Conservation (phyloP, 1,284 basidiomycete genomes). For the Ustilago vetiveriae region DNA sequence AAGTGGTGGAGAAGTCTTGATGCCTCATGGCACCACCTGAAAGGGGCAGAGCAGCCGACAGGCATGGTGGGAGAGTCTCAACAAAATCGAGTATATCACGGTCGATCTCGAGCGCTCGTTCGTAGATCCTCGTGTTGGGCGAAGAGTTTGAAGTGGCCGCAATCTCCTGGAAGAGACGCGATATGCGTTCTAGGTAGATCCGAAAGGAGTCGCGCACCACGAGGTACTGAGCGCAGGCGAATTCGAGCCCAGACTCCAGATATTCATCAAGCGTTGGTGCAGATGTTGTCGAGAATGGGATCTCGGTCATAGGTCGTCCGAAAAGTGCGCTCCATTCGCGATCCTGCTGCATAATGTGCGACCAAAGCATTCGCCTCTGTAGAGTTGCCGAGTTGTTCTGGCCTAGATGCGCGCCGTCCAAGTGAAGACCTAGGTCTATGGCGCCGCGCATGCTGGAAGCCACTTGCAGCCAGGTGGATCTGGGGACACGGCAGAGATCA, state of each 20-base stretch:
- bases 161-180: conserved; percentile 39
- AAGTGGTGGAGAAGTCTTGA: conserved; percentile 41
- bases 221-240: conserved; percentile 36
- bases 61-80: conserved; percentile 20
- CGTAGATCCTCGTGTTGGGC: conserved; percentile 23
- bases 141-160: conserved; percentile 37
- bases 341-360: conserved; percentile 41
- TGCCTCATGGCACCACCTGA: conserved; percentile 31
- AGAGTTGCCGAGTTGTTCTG: conserved; percentile 32
- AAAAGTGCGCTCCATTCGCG: conserved; percentile 45
- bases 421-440: conserved; percentile 34
- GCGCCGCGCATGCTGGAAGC: conserved; percentile 45
- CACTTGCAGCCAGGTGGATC: conserved; percentile 41
- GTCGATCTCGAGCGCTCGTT: conserved; percentile 40
- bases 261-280: conserved; percentile 31
- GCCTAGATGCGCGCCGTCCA: conserved; percentile 30
- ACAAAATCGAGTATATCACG: conserved; percentile 28
- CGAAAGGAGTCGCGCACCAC: conserved; percentile 39
- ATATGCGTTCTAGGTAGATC: conserved; percentile 32
- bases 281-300: conserved; percentile 34
- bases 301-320: conserved; percentile 42
- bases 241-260: conserved; percentile 26
- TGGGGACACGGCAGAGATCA: conserved; percentile 36
- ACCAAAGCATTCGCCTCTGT: conserved; percentile 38
- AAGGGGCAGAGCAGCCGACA: conserved; percentile 11